Base-by-base conservation (phyloP, 1,139 yeast species). In the Geotrichum bryndzae region DNA sequence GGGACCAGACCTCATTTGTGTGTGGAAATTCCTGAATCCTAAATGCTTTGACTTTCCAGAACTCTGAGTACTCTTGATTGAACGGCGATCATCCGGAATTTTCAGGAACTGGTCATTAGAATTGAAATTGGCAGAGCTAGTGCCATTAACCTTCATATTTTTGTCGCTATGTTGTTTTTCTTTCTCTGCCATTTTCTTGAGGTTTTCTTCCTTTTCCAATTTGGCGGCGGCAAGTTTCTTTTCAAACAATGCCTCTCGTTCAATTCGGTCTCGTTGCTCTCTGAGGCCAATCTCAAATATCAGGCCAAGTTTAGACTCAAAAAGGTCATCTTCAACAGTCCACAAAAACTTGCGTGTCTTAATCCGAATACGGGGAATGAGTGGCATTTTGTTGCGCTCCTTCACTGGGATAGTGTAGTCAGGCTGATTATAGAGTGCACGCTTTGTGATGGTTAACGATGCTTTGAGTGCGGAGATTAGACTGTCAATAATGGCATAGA, bases 311-410 rank as follows among this genome's bases (percentile, higher is more conserved):
- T 90, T 87, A 1, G 87, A 76, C 73, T 92, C 98, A 72, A 92
- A 90, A 3, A 95, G 90, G 74, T 91, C 97, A 74, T 91, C 97
- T 63, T 85, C 90, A 74, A 86, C 77, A 11, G 76, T 70, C 58
- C 86, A 76, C 1, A 80, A 69, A 4, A 89, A 68, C 38, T 77
- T 76, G 8, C 79, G 76, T 0, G 91, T 74, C 58, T 72, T 77
- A 11, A 90, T 57, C 8, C 79, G 76, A 2, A 88, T 77, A 22
- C 74, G 74, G 0, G 95, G 94, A 11, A 88, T 64, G 3, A 70
- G 68, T 6, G 76, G 73, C 23, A 69, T 59, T 2, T 61, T 59
- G 35, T 61, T 64, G 53, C 68, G 64, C 58, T 67, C 68, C 58
- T 71, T 79, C 6, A 83, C 59, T 75, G 76, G 23, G 27, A 46